Conservation (phyloP, 2,329 filamentous ascomycete genomes). For the Calonectria pauciramosa region DNA sequence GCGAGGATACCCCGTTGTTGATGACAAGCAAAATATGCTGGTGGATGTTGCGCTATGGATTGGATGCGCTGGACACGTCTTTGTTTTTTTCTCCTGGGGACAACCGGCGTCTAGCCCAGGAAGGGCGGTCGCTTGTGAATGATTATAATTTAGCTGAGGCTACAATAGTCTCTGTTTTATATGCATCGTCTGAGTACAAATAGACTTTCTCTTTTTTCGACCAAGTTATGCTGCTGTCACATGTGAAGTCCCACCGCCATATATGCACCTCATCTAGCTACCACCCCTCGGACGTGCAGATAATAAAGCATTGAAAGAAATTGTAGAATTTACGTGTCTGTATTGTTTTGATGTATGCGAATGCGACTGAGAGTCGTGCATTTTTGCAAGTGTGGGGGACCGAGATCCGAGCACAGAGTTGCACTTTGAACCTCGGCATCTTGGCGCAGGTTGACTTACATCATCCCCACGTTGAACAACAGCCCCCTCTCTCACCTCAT, state of each 20-base stretch:
- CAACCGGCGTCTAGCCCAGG: constrained; percentile 44
- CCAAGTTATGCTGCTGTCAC: background rate
- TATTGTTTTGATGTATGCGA: background rate
- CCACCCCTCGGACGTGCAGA: background rate
- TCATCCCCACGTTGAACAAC: constrained; percentile 12
- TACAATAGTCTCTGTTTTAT: constrained; percentile 40
- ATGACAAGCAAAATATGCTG: constrained; percentile 38
- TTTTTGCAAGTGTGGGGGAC: constrained; percentile 5
- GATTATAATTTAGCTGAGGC: constrained; percentile 48
- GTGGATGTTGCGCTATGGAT: constrained; percentile 36
- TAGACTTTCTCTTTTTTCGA: constrained; percentile 40
- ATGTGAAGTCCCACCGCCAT: background rate
- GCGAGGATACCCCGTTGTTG: constrained; percentile 26
- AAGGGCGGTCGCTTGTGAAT: constrained; percentile 42
- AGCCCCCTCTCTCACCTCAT: background rate
- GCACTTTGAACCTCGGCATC: constrained; percentile 44
- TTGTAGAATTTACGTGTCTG: background rate
- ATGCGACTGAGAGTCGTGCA: background rate
- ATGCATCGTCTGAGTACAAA: constrained; percentile 35
- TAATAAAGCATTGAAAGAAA: background rate
- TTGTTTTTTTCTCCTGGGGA: constrained; percentile 44
- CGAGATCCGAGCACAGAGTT: constrained; percentile 23
- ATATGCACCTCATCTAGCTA: background rate
- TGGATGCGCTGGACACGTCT: constrained; percentile 40
- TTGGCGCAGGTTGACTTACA: constrained; percentile 22